phyloP scores from a whole-genome alignment of 805 yeast genomes.

The Saturnispora sekii region DNA sequence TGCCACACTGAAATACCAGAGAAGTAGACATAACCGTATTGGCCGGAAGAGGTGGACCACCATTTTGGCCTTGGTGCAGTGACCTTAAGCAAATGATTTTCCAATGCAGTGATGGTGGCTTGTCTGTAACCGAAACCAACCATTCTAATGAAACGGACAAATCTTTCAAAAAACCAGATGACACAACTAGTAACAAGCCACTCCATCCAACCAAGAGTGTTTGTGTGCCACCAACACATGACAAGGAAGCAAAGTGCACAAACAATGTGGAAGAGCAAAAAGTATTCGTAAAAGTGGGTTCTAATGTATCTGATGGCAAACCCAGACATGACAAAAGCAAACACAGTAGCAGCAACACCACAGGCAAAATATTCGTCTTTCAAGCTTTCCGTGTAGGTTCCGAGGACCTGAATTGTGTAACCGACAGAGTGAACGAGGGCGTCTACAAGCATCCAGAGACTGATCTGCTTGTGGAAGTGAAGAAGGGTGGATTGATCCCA shows the following conservation, averaged over 20 bases:
- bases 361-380: conserved; percentile 12
- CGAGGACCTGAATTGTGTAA: conserved; percentile 18
- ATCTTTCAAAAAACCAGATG: conserved; percentile 44
- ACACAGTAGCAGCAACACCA: conserved; percentile 34
- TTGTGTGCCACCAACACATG: conserved; percentile 50
- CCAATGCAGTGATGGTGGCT: conserved; percentile 10
- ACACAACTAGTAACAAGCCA: conserved; percentile 31
- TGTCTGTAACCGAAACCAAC: conserved; percentile 16
- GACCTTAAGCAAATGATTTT: conserved; percentile 32
- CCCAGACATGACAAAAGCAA: conserved; percentile 34
- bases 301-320: conserved; percentile 47
- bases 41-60: conserved; percentile 46
- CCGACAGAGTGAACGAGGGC: conserved; percentile 32
- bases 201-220: conserved; percentile 25
- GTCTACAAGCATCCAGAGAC: conserved; percentile 37
- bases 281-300: conserved; percentile 45
- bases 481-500: conserved; percentile 35
- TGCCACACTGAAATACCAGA: conserved; percentile 49
- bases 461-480: conserved; percentile 57
- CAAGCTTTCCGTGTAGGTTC: conserved; percentile 7
- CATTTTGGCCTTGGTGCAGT: conserved; percentile 39
- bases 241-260: conserved; percentile 44
- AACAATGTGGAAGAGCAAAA: conserved; percentile 45
- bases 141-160: conserved; percentile 31
- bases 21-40: conserved; percentile 49